Conservation (phyloP, 495 filamentous ascomycete species). For the Hypomontagnella monticulosa region DNA sequence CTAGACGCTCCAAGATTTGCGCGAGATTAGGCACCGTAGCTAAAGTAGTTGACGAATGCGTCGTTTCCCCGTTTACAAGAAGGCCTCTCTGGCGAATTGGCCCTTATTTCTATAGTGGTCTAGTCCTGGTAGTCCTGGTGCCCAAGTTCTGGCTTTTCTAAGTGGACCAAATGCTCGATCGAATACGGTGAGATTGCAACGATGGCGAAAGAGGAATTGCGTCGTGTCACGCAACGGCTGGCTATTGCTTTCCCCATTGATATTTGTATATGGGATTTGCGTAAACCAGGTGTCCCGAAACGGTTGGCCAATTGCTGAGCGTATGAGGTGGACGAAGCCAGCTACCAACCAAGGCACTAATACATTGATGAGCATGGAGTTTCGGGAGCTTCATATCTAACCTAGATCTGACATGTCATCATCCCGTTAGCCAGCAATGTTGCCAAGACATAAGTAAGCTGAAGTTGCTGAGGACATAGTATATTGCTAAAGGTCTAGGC, state of each 20-base stretch:
- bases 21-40: conserved; percentile 37
- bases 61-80: conserved; percentile 28
- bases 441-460: conserved; percentile 33
- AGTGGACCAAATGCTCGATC: conserved; percentile 30
- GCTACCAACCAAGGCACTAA: conserved; percentile 35
- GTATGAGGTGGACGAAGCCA: conserved; percentile 36
- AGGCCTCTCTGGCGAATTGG: conserved; percentile 25
- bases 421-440: conserved; percentile 38
- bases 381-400: conserved; percentile 33
- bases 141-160: conserved; percentile 26
- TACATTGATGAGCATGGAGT: conserved; percentile 27
- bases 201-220: conserved; percentile 34
- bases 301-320: conserved; percentile 40
- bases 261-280: conserved; percentile 33
- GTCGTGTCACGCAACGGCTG: conserved; percentile 43
- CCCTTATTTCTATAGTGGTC: conserved; percentile 1
- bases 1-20: conserved; percentile 33
- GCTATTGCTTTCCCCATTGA: conserved; percentile 24
- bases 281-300: conserved; percentile 39
- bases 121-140: conserved; percentile 27
- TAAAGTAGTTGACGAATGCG: conserved; percentile 19
- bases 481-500: conserved; percentile 7
- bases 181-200: conserved; percentile 30
- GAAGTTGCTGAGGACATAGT: conserved; percentile 16
- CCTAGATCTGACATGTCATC: conserved; percentile 44